phyloP scores from a whole-genome alignment of 164 flowering plant species.

The Piper betle region DNA sequence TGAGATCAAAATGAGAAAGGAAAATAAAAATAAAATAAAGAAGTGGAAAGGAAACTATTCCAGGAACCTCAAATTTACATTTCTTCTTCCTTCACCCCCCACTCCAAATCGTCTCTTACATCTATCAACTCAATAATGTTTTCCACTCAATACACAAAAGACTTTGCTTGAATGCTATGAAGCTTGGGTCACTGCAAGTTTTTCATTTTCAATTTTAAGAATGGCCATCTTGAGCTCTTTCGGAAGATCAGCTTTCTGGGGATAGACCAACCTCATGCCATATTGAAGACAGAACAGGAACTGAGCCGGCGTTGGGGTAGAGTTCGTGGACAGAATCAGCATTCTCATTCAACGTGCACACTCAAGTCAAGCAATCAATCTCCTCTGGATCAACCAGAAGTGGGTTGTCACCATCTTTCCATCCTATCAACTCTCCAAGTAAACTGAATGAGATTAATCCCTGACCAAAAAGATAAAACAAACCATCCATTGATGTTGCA shows the following conservation, averaged over 20 bases:
- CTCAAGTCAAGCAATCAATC: slow-evolving; percentile 34
- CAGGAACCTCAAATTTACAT: too few relatives aligned
- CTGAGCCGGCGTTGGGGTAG: slow-evolving; percentile 18
- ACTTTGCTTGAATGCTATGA: background rate
- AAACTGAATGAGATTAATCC: background rate
- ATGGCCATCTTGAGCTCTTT: slow-evolving; percentile 37
- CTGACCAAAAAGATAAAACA: background rate
- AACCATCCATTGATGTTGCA: background rate
- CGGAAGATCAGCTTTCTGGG: slow-evolving; percentile 31
- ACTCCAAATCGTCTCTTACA: too few relatives aligned
- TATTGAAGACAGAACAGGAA: slow-evolving; percentile 23
- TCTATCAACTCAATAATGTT: too few relatives aligned
- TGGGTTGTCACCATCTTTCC: slow-evolving; percentile 61
- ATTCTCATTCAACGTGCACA: slow-evolving; percentile 42
- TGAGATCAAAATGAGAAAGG: too few relatives aligned
- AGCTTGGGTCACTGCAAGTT: background rate
- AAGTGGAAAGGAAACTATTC: too few relatives aligned
- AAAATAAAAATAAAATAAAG: too few relatives aligned
- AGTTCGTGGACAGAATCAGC: slow-evolving; percentile 71
- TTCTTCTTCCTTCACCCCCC: too few relatives aligned
- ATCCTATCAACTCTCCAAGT: slow-evolving; percentile 50
- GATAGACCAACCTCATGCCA: slow-evolving; percentile 55
- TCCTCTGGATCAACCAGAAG: slow-evolving; percentile 62
- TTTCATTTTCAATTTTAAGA: slow-evolving; percentile 28
- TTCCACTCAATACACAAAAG: background rate